Conservation (phyloP, 148 eudicot species). For the Vaccinium vitisidaea region DNA sequence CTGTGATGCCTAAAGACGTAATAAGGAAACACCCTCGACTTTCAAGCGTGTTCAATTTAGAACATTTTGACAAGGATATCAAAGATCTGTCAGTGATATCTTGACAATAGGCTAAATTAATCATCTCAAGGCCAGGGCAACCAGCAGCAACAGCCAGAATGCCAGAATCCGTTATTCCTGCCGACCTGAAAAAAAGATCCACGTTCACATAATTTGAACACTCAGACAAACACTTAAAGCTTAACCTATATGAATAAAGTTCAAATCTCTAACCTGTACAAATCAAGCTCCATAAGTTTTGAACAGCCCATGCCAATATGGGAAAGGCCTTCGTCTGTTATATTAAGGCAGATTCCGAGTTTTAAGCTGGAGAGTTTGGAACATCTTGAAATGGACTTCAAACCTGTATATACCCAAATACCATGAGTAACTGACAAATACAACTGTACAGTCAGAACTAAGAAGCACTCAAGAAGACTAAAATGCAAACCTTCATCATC, state of each 20-base stretch:
- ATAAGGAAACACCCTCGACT: slow-evolving; percentile 83
- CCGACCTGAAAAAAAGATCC: slow-evolving; percentile 48
- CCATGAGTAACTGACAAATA: slow-evolving; percentile 10
- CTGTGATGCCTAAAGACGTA: slow-evolving; percentile 69
- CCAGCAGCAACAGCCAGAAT: slow-evolving; percentile 69
- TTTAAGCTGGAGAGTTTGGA: slow-evolving; percentile 58
- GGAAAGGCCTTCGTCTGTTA: slow-evolving; percentile 68
- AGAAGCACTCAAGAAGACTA: slow-evolving; percentile 14
- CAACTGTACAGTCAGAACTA: background rate
- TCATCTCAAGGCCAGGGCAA: slow-evolving; percentile 67
- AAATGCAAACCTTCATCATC: slow-evolving; percentile 70
- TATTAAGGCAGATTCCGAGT: slow-evolving; percentile 79
- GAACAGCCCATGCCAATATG: slow-evolving; percentile 66
- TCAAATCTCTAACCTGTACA: slow-evolving; percentile 63
- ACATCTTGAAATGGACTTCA: slow-evolving; percentile 83
- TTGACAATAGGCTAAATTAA: slow-evolving; percentile 70
- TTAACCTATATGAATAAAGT: background rate
- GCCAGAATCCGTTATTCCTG: slow-evolving; percentile 72
- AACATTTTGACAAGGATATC: slow-evolving; percentile 69
- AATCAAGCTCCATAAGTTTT: slow-evolving; percentile 78
- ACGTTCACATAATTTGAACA: slow-evolving; percentile 5
- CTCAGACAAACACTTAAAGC: background rate
- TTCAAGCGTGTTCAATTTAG: slow-evolving; percentile 69
- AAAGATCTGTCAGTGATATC: slow-evolving; percentile 65
- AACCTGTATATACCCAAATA: slow-evolving; percentile 42